Percentiles rank a stretch among this genome's conserved stretches.
phyloP scores from a whole-genome alignment of 495 filamentous ascomycete genomes.

The Clavariopsis aquatica region DNA sequence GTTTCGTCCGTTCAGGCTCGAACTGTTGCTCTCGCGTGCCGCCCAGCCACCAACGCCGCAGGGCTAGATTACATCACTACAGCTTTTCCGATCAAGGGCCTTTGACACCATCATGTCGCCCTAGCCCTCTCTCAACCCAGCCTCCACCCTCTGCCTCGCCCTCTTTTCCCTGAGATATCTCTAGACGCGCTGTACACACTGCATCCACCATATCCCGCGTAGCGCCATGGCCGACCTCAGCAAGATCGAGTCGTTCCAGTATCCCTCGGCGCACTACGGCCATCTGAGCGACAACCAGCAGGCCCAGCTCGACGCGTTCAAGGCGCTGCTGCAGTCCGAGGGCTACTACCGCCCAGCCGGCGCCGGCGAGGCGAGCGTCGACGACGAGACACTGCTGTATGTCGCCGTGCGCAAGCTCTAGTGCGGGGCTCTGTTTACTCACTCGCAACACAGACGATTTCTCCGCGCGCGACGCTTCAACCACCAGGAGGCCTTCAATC shows the following conservation, averaged over 20 bases:
- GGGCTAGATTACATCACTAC: background rate
- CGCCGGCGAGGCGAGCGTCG: conserved; percentile 60
- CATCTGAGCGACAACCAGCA: conserved; percentile 71
- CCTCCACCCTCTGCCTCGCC: conserved; percentile 4
- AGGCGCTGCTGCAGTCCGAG: conserved; percentile 61
- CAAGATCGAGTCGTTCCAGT: conserved; percentile 42
- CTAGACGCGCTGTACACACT: too few species aligned
- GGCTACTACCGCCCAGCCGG: conserved; percentile 63
- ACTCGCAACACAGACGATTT: conserved; percentile 60
- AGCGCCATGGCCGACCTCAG: conserved; percentile 34
- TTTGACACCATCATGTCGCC: background rate
- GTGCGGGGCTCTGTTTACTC: background rate
- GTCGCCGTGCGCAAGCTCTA: conserved; percentile 36
- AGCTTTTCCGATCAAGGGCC: background rate
- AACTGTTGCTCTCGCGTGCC: background rate
- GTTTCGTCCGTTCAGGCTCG: background rate
- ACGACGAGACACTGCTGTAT: conserved; percentile 80
- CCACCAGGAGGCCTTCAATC: conserved; percentile 69
- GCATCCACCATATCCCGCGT: too few species aligned
- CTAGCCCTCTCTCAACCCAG: background rate
- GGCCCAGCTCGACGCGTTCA: conserved; percentile 66
- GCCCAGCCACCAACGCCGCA: background rate
- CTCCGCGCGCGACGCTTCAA: conserved; percentile 77
- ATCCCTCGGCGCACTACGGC: conserved; percentile 66
- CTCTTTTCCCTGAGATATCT: background rate